A percentile compares a stretch with the other conserved stretches of the same genome.
Evolutionary conservation across 148 eudicot species (phyloP).

Genomic region (Vaccinium vitisidaea): DNA sequence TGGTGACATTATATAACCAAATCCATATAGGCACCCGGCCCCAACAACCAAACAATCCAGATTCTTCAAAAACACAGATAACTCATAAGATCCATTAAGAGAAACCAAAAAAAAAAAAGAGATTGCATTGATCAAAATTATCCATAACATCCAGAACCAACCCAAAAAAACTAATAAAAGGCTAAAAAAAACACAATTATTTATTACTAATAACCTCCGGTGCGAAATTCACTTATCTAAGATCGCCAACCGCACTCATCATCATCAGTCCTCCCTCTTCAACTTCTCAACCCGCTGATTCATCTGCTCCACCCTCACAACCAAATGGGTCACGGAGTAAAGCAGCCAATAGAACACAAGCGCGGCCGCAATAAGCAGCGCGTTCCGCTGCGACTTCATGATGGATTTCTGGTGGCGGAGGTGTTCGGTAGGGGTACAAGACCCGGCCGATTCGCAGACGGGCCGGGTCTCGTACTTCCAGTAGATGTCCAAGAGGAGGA

Average conservation of each 20-base stretch:
- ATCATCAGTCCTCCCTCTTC: slow-evolving; percentile 30
- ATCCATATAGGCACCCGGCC: too few relatives aligned
- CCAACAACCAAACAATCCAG: neutral
- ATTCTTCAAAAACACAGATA: neutral
- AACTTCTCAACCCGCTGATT: slow-evolving; percentile 41
- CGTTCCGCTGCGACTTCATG: slow-evolving; percentile 51
- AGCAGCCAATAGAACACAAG: slow-evolving; percentile 47
- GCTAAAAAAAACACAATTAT: neutral
- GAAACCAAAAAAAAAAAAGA: neutral
- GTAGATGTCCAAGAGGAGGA: slow-evolving; percentile 50
- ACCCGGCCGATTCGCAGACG: slow-evolving; percentile 29
- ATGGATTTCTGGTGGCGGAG: slow-evolving; percentile 61
- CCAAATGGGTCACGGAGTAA: slow-evolving; percentile 42
- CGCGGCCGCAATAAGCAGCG: slow-evolving; percentile 45
- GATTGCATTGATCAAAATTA: neutral
- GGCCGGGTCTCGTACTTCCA: slow-evolving; percentile 60
- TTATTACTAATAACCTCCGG: neutral
- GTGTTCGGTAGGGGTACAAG: slow-evolving; percentile 42
- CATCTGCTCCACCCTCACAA: slow-evolving; percentile 41
- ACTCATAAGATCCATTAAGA: neutral
- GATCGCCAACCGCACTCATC: neutral
- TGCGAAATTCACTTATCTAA: neutral
- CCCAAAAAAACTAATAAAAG: neutral
- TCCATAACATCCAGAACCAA: neutral
- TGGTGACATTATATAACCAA: too few relatives aligned